Percentiles rank a stretch among this genome's conserved stretches.
phyloP scores from a whole-genome alignment of 169 alveolate genomes.

The Babesia caballi region DNA sequence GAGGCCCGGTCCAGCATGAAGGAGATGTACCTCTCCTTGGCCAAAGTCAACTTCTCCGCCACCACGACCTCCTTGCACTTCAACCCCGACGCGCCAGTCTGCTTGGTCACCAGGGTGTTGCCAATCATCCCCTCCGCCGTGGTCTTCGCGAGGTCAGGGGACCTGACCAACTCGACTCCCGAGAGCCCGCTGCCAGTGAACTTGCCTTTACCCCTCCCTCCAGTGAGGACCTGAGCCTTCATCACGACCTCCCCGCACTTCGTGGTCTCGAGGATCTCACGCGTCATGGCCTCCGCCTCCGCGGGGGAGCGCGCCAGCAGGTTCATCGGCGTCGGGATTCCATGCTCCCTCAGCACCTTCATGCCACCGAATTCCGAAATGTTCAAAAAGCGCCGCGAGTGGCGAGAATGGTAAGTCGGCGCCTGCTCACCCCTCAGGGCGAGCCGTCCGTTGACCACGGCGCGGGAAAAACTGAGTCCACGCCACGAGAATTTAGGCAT shows the following conservation, averaged over 20 bases:
- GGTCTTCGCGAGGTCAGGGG: conserved; percentile 78
- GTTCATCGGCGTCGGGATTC: conserved; percentile 72
- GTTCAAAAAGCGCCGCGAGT: conserved; percentile 60
- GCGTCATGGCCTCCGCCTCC: conserved; percentile 77
- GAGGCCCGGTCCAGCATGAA: conserved; percentile 87
- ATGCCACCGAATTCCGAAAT: conserved; percentile 76
- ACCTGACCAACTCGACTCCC: conserved; percentile 85
- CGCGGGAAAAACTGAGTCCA: not conserved
- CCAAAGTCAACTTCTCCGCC: conserved; percentile 78
- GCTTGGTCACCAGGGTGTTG: conserved; percentile 82
- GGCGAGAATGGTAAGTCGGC: not conserved
- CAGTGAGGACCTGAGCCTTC: conserved; percentile 86
- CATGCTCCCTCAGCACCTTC: conserved; percentile 66
- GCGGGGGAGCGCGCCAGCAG: conserved; percentile 70
- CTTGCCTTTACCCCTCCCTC: conserved; percentile 90
- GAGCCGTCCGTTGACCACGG: not conserved
- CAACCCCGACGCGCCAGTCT: conserved; percentile 85
- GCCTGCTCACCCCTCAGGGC: conserved; percentile 10
- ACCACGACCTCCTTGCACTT: conserved; percentile 81
- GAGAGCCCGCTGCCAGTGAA: conserved; percentile 80
- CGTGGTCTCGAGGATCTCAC: conserved; percentile 57
- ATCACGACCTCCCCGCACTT: conserved; percentile 67
- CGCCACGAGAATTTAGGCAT: not conserved
- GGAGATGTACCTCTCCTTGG: conserved; percentile 89
- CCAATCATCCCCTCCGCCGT: conserved; percentile 86